Evolutionary conservation across 192 early-diverging fungal genomes (phyloP).

Genomic region (Dimargaris xerosporica): DNA sequence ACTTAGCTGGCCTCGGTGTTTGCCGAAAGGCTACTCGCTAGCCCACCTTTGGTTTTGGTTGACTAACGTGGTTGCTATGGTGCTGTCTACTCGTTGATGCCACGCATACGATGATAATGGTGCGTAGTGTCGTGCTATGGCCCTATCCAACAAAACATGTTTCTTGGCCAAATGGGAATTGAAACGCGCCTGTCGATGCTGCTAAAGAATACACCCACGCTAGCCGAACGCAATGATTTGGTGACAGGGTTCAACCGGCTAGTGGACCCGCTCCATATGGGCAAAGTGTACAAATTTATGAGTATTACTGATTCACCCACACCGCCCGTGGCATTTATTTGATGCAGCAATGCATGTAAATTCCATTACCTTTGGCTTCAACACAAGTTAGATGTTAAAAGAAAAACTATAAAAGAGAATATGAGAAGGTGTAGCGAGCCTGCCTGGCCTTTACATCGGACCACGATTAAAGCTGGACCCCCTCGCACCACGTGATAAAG

Average conservation of each 20-base stretch:
- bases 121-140: slow-evolving; percentile 32
- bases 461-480: too few species aligned
- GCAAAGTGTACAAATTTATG: slow-evolving; percentile 70
- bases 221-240: slow-evolving; percentile 37
- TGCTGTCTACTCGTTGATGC: too few species aligned
- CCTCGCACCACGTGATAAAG: too few species aligned
- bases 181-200: slow-evolving; percentile 51
- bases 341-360: background rate
- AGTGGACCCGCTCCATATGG: slow-evolving; percentile 65
- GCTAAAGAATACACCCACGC: slow-evolving; percentile 33
- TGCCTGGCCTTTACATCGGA: too few species aligned
- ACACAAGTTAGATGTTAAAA: too few species aligned
- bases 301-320: slow-evolving; percentile 22
- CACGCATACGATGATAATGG: too few species aligned
- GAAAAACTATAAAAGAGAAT: too few species aligned
- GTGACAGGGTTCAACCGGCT: slow-evolving; percentile 58
- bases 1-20: too few species aligned
- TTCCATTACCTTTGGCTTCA: background rate
- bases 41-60: too few species aligned
- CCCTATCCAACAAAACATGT: slow-evolving; percentile 62
- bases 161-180: slow-evolving; percentile 72
- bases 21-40: too few species aligned
- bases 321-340: background rate
- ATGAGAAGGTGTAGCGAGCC: too few species aligned
- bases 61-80: too few species aligned